Base-by-base conservation (phyloP, 306 rosid genomes). In the Glycyrrhiza uralensis region DNA sequence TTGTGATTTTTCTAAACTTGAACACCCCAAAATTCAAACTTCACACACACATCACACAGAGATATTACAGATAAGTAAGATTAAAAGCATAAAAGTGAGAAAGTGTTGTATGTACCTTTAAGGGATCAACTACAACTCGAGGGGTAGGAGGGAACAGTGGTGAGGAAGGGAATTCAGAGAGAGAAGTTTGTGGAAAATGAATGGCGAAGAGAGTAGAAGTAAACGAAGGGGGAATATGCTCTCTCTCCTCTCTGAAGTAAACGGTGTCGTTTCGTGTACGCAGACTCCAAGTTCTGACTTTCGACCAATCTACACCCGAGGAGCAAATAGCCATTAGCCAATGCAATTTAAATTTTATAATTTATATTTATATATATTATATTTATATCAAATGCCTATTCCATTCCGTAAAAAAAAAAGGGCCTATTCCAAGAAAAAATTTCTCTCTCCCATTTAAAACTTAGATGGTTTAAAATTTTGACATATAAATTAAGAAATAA, bases 181-280 rank as follows among this genome's bases (percentile, higher is more conserved):
- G 76, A 58, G 57, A 10, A 42, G 23, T 63, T 52, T 14, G 68
- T 23, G 69, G 67, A 18, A 15, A 54, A 45, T 36, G 50, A 72
- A 36, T 5, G 66, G 35, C 22, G 39, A 56, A 11, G 57, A 26
- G 75, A 72, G 10, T 18, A 23, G n/a, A n/a, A n/a, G n/a, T n/a
- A 46, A 55, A 26, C 8, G 19, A 71, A 30, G 33, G 70, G 1
- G n/a, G 69, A 35, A 79, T 56, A 28, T 79, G 42, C 60, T 47
- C 0, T 5, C 7, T 26, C 11, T 9, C 23, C 4, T 39, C 3
- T 45, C 4, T 10, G 38, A 28, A 18, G 8, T 5, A 56, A 56
- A 79, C 75, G 58, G 35, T 63, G 78, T 62, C 77, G 82, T 62
- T n/a, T 29, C 7, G 0, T 2, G 46, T 4, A 38, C 38, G 70